These are phyloP conservation scores for Wickerhamiella galacta DNA, from an alignment of 805 yeast genomes.

Conservation along the genomic window DNA sequence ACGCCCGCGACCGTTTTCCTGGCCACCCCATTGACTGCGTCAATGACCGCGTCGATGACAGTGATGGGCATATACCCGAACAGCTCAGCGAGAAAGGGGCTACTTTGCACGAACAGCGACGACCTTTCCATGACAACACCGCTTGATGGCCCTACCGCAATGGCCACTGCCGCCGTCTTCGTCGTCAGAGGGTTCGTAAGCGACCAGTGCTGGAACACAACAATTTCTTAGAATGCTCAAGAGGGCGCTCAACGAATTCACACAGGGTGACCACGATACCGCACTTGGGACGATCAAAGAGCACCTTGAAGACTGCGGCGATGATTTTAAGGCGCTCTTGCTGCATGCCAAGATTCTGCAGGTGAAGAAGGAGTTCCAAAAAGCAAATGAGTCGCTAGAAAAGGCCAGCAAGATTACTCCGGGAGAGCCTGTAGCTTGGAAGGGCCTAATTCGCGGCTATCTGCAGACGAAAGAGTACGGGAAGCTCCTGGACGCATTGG, in stretches of 20 bases:
- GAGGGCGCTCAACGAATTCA: constrained; percentile 16
- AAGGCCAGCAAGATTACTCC: constrained; percentile 28
- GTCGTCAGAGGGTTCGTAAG: constrained; percentile 12
- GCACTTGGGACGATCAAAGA: constrained; percentile 41
- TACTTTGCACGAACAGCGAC: not conserved
- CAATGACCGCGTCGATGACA: constrained; percentile 71
- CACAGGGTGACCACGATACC: constrained; percentile 40
- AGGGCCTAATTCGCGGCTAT: constrained; percentile 38
- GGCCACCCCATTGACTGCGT: constrained; percentile 71
- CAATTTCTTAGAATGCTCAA: constrained; percentile 6
- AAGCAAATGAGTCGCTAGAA: constrained; percentile 32
- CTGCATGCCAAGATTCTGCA: constrained; percentile 53
- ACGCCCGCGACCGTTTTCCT: constrained; percentile 67
- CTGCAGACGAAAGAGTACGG: constrained; percentile 10
- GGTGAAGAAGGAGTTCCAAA: constrained; percentile 28
- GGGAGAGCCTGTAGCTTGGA: constrained; percentile 52
- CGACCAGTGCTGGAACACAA: not conserved
- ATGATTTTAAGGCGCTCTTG: constrained; percentile 36
- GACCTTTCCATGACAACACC: too few relatives aligned
- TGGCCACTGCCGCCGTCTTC: too few relatives aligned
- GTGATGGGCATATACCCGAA: constrained; percentile 72
- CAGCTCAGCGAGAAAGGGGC: constrained; percentile 60
- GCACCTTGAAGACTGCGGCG: constrained; percentile 37
- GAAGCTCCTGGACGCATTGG: constrained; percentile 12
- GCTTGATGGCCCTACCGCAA: too few relatives aligned